Base-by-base conservation (phyloP, 768 basidiomycete genomes). In the Lentinula edodes region DNA sequence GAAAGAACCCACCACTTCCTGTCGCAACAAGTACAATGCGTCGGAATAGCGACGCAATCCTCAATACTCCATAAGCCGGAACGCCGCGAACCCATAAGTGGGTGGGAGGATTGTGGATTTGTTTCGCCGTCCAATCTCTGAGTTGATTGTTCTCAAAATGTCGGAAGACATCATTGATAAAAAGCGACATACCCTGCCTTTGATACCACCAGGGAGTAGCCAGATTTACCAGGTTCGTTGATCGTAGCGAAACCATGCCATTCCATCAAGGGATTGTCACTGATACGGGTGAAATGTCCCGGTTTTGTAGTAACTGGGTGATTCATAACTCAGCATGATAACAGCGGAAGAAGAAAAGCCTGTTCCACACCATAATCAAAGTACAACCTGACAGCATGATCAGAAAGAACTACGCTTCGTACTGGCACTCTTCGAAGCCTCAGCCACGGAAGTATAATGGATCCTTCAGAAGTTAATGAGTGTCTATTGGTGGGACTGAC, bases 201-300 rank as follows among this genome's bases (percentile, higher is more conserved):
- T 35, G 81, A 83, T 9, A 86, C 80, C 35, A 87, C 79, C 18
- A 83, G 75, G 2, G 84, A 86, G 66, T 79, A 86, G 0, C 81
- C 82, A 51, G 72, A 75, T 64, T 78, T 70, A 35, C 75, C 78
- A 13, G 79, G 79, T 48, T 78, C 78, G 1, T 82, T 73, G 35
- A 86, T 75, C 7, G 81, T 81, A 3, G 83, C 83, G 66, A 85
- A 85, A 9, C 79, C 78, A 62, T 85, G 84, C 83, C 83, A 85
- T 69, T 86, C 83, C 50, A 78, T 69, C 42, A 83, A 74, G 16
- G 83, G 84, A 53, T 72, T 71, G 42, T 80, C 76, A 1, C 79
- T 76, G 57, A 81, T 69, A 48, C 79, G 75, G 36, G 76, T 75
- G 65, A 80, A 81, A 61, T 75, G 79, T 53, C 80, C 81, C 39